These are phyloP conservation scores for Alternaria gaisen DNA, from an alignment of 2,329 filamentous ascomycete genomes.

Conservation along the genomic window DNA sequence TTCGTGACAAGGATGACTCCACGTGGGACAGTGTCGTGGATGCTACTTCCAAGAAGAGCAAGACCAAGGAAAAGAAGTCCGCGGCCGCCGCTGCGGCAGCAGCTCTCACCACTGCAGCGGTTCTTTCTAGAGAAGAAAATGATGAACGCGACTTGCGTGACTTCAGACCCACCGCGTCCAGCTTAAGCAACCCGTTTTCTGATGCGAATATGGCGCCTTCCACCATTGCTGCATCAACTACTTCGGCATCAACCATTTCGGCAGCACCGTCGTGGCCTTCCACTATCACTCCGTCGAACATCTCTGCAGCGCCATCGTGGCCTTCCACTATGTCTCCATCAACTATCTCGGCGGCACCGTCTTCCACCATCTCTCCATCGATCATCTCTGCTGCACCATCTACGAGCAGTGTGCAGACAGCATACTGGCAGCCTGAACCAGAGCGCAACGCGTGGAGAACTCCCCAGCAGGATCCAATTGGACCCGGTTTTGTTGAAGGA, in stretches of 20 bases:
- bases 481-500: constrained; percentile 49
- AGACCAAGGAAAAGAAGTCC: constrained; percentile 46
- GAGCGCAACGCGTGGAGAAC: constrained; percentile 47
- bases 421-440: constrained; percentile 55
- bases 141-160: constrained; percentile 23
- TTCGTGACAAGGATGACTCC: constrained; percentile 37
- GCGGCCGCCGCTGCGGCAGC: constrained; percentile 26
- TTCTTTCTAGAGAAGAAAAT: constrained; percentile 31
- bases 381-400: constrained; percentile 28
- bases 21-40: constrained; percentile 32
- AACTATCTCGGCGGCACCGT: constrained; percentile 30
- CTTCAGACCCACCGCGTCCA: neutral
- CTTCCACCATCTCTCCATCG: constrained; percentile 19
- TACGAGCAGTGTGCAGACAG: constrained; percentile 35
- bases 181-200: constrained; percentile 40
- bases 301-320: constrained; percentile 23
- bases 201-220: constrained; percentile 37
- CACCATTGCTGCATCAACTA: constrained; percentile 27
- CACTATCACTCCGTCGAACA: constrained; percentile 2
- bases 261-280: constrained; percentile 27
- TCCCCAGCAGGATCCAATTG: constrained; percentile 26
- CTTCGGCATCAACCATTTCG: constrained; percentile 17
- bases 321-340: constrained; percentile 22
- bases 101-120: constrained; percentile 30
- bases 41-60: constrained; percentile 39